A percentile compares a stretch with the other conserved stretches of the same genome.
These are phyloP conservation scores for Fusarium xyrophilum DNA, from an alignment of 2,329 filamentous ascomycete genomes.

Conservation along the genomic window DNA sequence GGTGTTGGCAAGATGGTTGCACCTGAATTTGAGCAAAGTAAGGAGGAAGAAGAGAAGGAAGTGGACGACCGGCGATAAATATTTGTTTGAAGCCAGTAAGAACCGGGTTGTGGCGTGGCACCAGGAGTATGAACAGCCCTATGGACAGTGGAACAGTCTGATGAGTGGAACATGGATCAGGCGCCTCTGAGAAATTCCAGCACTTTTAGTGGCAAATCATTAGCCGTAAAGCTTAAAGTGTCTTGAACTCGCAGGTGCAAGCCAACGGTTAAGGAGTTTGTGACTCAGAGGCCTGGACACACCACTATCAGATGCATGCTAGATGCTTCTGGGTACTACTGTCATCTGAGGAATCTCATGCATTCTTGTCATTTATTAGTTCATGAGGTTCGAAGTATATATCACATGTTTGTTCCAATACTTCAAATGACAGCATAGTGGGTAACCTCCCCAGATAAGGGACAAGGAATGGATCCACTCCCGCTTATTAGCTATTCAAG, in stretches of 20 bases:
- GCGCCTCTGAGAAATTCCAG: slow-evolving; percentile 33
- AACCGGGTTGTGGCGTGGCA: slow-evolving; percentile 36
- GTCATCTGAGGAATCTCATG: neutral
- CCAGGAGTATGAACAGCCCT: slow-evolving; percentile 24
- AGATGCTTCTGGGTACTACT: neutral
- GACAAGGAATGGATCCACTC: slow-evolving; percentile 29
- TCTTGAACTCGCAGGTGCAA: slow-evolving; percentile 5
- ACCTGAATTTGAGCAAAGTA: slow-evolving; percentile 22
- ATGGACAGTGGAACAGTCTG: slow-evolving; percentile 17
- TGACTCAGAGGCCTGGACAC: neutral
- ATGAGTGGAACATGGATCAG: slow-evolving; percentile 6
- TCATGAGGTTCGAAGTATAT: slow-evolving; percentile 6
- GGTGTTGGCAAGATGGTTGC: slow-evolving; percentile 21
- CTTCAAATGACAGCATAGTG: slow-evolving; percentile 31
- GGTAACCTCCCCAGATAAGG: slow-evolving; percentile 28
- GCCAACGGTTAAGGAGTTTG: slow-evolving; percentile 8
- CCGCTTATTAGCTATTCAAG: too few relatives aligned
- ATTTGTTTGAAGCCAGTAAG: slow-evolving; percentile 33
- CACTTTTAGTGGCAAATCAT: slow-evolving; percentile 31
- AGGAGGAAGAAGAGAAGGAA: neutral
- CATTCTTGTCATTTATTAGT: slow-evolving; percentile 3
- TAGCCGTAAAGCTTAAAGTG: slow-evolving; percentile 18
- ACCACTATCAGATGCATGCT: neutral
- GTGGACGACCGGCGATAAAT: slow-evolving; percentile 26
- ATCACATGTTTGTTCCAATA: slow-evolving; percentile 15